Evolutionary conservation across 2,329 filamentous ascomycete genomes (phyloP), one percentile per base, ranked within the genome.

Genomic region (Fusarium euwallaceae): DNA sequence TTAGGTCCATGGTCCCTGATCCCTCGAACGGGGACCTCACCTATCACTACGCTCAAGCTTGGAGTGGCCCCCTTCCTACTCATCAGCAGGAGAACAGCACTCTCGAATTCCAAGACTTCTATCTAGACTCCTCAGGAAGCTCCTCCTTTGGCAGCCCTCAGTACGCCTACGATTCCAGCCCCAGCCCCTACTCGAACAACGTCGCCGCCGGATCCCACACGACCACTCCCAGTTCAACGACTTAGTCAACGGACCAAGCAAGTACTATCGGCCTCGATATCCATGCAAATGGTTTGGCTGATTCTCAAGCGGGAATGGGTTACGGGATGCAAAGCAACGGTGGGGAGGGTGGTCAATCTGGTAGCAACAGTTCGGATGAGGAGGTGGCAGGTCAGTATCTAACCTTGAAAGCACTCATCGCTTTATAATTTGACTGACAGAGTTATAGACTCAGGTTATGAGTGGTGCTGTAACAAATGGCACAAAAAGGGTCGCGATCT

Each of bases 241-340:
- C 39, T 16, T 77, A 77, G 75, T 61, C 22, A 48, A 65, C 56
- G 64, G 43, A 65, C 56, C 62, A 66, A 59, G 66, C 68, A 48
- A 39, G 66, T 72, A 75, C 51, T 59, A 55, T 51, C 32, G 69
- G 64, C 53, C 41, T 58, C 45, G 16, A 70, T 43, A 17, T 51
- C 20, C 62, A 64, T n/a, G 3, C 9, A 58, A 43, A 53, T 74
- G 64, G 62, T 37, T 53, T 48, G 67, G 66, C 34, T 63, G 56
- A 36, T 45, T 53, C 70, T 69, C 68, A 67, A 65, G 68, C 71
- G 75, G 73, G 64, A 66, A 51, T 29, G 22, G 14, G 16, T 45
- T 27, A 60, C 39, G 43, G 20, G 32, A 34, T 16, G 24, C 32
- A 70, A 8, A 29, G 24, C 11, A 69, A 63, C 29, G 12, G 63